These are phyloP conservation scores for Boletus rubescentipes DNA, from an alignment of 768 basidiomycete species.

Conservation along the genomic window DNA sequence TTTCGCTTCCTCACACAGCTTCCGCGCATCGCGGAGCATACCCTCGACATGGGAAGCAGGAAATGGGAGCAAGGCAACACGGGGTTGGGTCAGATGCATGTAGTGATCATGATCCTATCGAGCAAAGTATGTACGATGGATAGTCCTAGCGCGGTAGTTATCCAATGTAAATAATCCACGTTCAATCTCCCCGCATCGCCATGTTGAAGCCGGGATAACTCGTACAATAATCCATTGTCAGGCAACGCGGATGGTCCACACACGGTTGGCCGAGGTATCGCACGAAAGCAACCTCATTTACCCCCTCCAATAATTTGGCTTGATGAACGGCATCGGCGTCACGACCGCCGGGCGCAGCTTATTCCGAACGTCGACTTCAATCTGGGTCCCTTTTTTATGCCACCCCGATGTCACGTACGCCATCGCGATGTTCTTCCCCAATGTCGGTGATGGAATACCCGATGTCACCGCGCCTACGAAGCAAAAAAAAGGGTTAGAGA, in stretches of 20 bases:
- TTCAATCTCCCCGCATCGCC: background rate
- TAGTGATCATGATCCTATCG: background rate
- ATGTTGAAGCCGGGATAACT: background rate
- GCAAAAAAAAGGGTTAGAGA: background rate
- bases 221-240: background rate
- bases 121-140: background rate
- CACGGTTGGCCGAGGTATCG: background rate
- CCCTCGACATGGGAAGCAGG: background rate
- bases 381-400: slow-evolving; percentile 89
- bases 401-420: slow-evolving; percentile 79
- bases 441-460: slow-evolving; percentile 91
- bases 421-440: slow-evolving; percentile 94
- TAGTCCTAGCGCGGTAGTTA: background rate
- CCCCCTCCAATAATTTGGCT: slow-evolving; percentile 79
- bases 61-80: background rate
- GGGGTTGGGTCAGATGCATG: background rate
- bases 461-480: slow-evolving; percentile 72
- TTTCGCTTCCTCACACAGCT: too few species aligned
- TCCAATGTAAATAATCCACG: background rate
- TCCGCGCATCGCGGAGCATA: too few species aligned
- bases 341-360: slow-evolving; percentile 74
- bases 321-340: slow-evolving; percentile 85
- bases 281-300: slow-evolving; percentile 13
- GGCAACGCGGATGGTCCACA: background rate
- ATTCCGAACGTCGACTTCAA: slow-evolving; percentile 82